Evolutionary conservation across 2,329 filamentous ascomycete genomes (phyloP), one percentile per base, ranked within the genome.

Genomic region (Pseudopithomyces maydicus): DNA sequence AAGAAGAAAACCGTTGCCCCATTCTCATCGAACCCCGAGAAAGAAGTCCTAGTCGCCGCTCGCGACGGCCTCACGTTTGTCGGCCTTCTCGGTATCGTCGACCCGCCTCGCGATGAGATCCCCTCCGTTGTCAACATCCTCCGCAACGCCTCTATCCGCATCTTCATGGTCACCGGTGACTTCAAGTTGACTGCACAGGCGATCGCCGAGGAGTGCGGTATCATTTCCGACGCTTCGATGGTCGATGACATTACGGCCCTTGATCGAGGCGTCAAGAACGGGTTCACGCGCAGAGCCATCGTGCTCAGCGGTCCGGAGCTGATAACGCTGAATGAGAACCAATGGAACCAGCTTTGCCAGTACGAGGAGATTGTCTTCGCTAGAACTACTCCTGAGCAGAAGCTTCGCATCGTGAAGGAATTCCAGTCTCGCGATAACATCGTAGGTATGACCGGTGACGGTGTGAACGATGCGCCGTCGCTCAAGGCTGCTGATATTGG

Each of bases 131-230:
- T 87, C 26, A 77, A 79, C n/a, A 90, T 84, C 0, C 79, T 92
- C 15, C 84, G 89, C 12, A 80, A 84, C 1, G 90, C 90, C 3
- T 88, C 88, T 1, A 89, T 93, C 52, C 81, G 87, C n/a, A 86
- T 92, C 29, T 88, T 90, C 73, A 93, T 93, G 90, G 90, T 92
- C 0, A 93, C 90, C 1, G 89, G 90, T 10, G 90, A 93, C 68
- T 92, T 90, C 70, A 87, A 88, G 23, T 81, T 92, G 15, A 93
- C 90, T 0, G 90, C 90, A 0, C 81, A 86, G 59, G 88, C 89
- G 1, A 92, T 93, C 59, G 89, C 90, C 0, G 80, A 83, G 2
- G 85, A 91, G 53, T 90, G 88, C 57, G 88, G 89, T 8, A 91
- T 92, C 67, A 82, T 92, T 51, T 88, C 81, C 1, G 81, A 80